phyloP scores from a whole-genome alignment of 1,284 basidiomycete species.

The Agroathelia rolfsii region DNA sequence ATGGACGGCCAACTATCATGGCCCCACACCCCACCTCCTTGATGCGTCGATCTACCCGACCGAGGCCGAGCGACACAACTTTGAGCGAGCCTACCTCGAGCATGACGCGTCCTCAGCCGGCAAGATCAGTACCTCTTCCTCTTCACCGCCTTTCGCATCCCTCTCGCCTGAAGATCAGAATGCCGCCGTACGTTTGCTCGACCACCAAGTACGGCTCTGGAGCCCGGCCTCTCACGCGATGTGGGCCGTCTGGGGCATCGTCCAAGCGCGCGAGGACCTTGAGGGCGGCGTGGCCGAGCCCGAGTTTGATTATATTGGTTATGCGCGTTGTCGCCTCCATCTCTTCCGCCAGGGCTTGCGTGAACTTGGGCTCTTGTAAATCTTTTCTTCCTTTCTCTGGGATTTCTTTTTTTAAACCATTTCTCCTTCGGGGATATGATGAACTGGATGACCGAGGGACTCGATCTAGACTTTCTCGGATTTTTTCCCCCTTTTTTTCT shows the following conservation, averaged over 20 bases:
- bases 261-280: conserved; percentile 75
- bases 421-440: too few relatives aligned
- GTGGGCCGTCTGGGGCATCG: conserved; percentile 90
- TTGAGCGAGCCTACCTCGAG: conserved; percentile 75
- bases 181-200: conserved; percentile 38
- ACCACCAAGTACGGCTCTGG: conserved; percentile 76
- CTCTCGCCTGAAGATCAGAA: conserved; percentile 16
- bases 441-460: too few relatives aligned
- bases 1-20: conserved; percentile 88
- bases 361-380: conserved; percentile 35
- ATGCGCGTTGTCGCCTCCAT: conserved; percentile 56
- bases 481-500: too few relatives aligned
- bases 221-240: conserved; percentile 79
- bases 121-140: conserved; percentile 14
- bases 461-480: too few relatives aligned
- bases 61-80: conserved; percentile 62
- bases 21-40: conserved; percentile 64
- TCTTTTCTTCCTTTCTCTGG: too few relatives aligned
- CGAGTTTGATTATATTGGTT: conserved; percentile 74
- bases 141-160: conserved; percentile 21
- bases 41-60: conserved; percentile 66
- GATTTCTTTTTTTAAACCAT: too few relatives aligned
- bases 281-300: conserved; percentile 44
- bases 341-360: conserved; percentile 50
- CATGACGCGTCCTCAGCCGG: conserved; percentile 23